These are phyloP conservation scores for Aspergillus leporis DNA, from an alignment of 495 filamentous ascomycete species.

Conservation along the genomic window DNA sequence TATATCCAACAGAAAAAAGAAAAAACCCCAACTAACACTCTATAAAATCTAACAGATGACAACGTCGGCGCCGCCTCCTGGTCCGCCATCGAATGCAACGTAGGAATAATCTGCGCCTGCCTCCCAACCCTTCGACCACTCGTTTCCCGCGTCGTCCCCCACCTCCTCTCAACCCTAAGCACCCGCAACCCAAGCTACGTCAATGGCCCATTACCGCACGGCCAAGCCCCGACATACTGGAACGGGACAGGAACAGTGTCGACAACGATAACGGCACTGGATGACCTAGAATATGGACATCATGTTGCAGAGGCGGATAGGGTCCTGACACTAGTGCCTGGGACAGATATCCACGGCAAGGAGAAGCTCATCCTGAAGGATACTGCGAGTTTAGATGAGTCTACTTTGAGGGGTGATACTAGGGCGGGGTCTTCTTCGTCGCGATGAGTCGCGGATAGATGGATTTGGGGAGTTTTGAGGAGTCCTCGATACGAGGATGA, in stretches of 20 bases:
- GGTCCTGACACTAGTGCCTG: constrained; percentile 25
- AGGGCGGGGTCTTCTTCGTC: constrained; percentile 4
- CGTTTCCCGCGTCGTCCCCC: constrained; percentile 44
- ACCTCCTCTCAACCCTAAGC: constrained; percentile 32
- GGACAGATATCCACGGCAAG: constrained; percentile 15
- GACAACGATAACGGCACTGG: constrained; percentile 31
- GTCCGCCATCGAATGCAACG: constrained; percentile 90
- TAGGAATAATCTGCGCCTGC: constrained; percentile 84
- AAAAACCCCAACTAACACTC: not conserved
- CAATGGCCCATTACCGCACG: constrained; percentile 18
- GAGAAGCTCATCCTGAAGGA: constrained; percentile 14
- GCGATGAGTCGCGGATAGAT: not conserved
- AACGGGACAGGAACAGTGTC: constrained; percentile 32
- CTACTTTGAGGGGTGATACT: constrained; percentile 1
- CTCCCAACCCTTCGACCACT: constrained; percentile 86
- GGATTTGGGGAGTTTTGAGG: not conserved
- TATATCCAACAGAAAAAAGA: not conserved
- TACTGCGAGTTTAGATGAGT: constrained; percentile 6
- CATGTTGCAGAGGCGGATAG: constrained; percentile 28
- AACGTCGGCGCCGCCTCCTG: constrained; percentile 64
- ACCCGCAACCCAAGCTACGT: constrained; percentile 19
- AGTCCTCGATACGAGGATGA: not conserved
- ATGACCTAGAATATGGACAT: constrained; percentile 37
- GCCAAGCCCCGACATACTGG: constrained; percentile 30
- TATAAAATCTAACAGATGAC: constrained; percentile 39